Conservation (phyloP, 257 asterid genomes). For the Lantana camara region DNA sequence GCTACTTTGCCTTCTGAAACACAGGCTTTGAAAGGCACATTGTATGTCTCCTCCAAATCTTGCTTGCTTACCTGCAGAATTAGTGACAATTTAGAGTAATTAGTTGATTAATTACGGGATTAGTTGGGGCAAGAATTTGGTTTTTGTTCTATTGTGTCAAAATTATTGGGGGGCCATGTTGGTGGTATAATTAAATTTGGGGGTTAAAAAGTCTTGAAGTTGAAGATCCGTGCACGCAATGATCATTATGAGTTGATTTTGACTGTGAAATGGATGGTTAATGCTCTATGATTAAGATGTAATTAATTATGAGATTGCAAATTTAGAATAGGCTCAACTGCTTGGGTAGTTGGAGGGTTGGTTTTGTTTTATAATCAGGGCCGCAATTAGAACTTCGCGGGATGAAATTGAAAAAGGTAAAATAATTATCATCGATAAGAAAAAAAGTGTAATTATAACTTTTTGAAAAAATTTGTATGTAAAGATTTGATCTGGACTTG, state of each 20-base stretch:
- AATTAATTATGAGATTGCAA: too few species aligned
- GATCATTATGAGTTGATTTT: not conserved
- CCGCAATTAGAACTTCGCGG: too few species aligned
- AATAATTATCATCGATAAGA: too few species aligned
- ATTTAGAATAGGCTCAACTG: too few species aligned
- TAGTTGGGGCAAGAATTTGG: too few species aligned
- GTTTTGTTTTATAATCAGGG: too few species aligned
- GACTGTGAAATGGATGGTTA: not conserved
- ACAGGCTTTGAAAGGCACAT: slow-evolving; percentile 94
- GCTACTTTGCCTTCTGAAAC: slow-evolving; percentile 85
- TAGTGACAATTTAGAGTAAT: not conserved
- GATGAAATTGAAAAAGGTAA: too few species aligned
- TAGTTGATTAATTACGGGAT: too few species aligned
- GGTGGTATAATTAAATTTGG: slow-evolving; percentile 2
- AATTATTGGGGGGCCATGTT: slow-evolving; percentile 10
- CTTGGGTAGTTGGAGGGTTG: too few species aligned
- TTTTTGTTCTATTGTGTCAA: not conserved
- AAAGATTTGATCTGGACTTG: too few species aligned
- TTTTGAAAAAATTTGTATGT: too few species aligned
- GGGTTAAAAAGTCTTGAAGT: not conserved
- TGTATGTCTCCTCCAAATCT: slow-evolving; percentile 88
- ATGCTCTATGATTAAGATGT: not conserved
- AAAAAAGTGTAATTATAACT: too few species aligned
- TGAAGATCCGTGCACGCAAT: slow-evolving; percentile 40
- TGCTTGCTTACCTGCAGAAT: slow-evolving; percentile 83